phyloP scores from a whole-genome alignment of 2,329 filamentous ascomycete genomes.

The Curvularia lunata region DNA sequence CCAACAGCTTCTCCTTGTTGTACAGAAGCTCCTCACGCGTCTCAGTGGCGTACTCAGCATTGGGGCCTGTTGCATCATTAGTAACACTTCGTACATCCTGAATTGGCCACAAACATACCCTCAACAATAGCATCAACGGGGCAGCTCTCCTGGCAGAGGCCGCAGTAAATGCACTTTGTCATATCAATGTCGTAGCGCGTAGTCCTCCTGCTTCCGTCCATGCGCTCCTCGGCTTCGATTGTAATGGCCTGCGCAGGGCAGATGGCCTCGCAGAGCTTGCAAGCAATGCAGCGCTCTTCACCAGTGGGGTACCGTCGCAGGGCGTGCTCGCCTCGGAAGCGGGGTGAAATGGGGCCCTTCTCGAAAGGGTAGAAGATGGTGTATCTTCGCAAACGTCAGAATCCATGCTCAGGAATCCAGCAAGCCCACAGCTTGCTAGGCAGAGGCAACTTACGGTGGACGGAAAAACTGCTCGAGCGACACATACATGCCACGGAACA shows the following conservation, averaged over 20 bases:
- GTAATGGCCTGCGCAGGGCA: slow-evolving; percentile 98
- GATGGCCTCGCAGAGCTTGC: slow-evolving; percentile 98
- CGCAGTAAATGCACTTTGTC: slow-evolving; percentile 99
- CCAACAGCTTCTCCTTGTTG: slow-evolving; percentile 93
- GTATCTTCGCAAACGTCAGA: slow-evolving; percentile 67
- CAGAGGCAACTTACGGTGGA: slow-evolving; percentile 78
- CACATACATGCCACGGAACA: slow-evolving; percentile 97
- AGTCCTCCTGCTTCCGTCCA: slow-evolving; percentile 91
- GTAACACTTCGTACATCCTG: not conserved
- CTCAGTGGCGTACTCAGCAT: slow-evolving; percentile 77
- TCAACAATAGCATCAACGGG: slow-evolving; percentile 94
- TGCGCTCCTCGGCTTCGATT: slow-evolving; percentile 97
- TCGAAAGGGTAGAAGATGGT: slow-evolving; percentile 99
- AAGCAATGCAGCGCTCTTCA: slow-evolving; percentile 98
- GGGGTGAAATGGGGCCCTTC: slow-evolving; percentile 96
- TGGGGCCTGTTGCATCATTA: slow-evolving; percentile 59
- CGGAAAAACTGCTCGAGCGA: slow-evolving; percentile 97
- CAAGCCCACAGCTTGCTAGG: slow-evolving; percentile 19
- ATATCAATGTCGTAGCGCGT: slow-evolving; percentile 99
- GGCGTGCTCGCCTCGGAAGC: slow-evolving; percentile 98
- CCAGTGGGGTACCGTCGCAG: slow-evolving; percentile 94
- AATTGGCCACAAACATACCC: slow-evolving; percentile 53
- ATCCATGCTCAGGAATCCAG: slow-evolving; percentile 4
- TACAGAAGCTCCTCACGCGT: slow-evolving; percentile 92
- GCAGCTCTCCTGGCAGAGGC: slow-evolving; percentile 98